Evolutionary conservation across 768 basidiomycete species (phyloP), one percentile per base, ranked within the genome.

Genomic region (Auriscalpium microsporum): DNA sequence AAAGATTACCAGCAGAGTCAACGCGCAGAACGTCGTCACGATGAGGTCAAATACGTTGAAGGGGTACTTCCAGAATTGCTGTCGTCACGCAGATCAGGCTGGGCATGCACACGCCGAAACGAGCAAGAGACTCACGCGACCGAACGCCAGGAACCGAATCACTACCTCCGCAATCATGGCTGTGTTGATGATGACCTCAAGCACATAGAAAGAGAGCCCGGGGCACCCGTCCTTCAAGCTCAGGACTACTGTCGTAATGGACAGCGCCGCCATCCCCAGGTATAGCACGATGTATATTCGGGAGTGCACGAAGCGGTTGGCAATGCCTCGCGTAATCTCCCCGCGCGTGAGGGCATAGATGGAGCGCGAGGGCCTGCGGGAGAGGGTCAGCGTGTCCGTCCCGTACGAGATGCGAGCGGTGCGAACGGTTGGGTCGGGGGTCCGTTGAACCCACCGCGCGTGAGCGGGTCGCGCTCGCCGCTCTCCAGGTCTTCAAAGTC

Each of bases 41-140:
- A 89, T 79, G 14, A 96, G 78, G 67, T 97, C 94, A 63, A 94
- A 76, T 35, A 90, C 73, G 67, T 97, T 97, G 73, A 91, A 93
- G 10, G 85, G 84, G n/a, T 90, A 90, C 68, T 82, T 88, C 91
- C 91, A 94, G 75, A 96, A 96, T 91, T 93, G 89, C 93, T 94
- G 67, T 42, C 52, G 55, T 40, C 19, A 51, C 16, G 42, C 38
- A 7, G 33, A 56, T 45, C 44, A 58, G 50, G 38, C 36, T 13
- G 17, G n/a, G 16, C 14, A 14, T 19, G 36, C 19, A 23, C 19
- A 17, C 35, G 5, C 10, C 33, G n/a, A 10, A 21, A n/a, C 44
- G 17, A 34, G 17, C 16, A 10, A 51, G 33, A 19, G 14, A 75
- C 90, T 65, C 64, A 98, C 95, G 70, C 82, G 80, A 58, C 95